phyloP scores from a whole-genome alignment of 345 rosid genomes.

The Carallia pectinifolia region DNA sequence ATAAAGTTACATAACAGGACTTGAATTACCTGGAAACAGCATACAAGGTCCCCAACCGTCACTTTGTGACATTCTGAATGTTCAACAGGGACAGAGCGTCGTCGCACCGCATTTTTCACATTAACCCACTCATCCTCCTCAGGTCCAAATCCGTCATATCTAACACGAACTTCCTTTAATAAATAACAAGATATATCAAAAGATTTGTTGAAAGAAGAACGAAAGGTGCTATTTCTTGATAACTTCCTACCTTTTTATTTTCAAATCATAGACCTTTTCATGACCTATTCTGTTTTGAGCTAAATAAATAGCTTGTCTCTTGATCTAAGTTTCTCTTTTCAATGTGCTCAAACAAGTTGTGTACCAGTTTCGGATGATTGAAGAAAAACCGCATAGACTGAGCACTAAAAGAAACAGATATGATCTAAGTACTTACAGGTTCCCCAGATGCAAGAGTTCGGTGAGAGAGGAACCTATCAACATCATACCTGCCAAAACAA shows the following conservation, averaged over 20 bases:
- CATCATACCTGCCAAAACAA: slow-evolving; percentile 59
- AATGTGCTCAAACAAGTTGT: neutral
- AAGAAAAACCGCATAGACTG: neutral
- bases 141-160: slow-evolving; percentile 73
- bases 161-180: slow-evolving; percentile 66
- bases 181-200: slow-evolving; percentile 27
- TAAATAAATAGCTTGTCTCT: too few species aligned
- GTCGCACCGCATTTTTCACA: slow-evolving; percentile 47
- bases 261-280: too few species aligned
- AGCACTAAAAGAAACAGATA: neutral
- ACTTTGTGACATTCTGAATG: slow-evolving; percentile 54
- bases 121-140: slow-evolving; percentile 75
- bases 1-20: neutral
- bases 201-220: slow-evolving; percentile 3
- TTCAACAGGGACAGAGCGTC: slow-evolving; percentile 60
- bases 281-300: neutral
- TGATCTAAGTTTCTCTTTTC: too few species aligned
- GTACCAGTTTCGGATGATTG: slow-evolving; percentile 1
- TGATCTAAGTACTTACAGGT: slow-evolving; percentile 46
- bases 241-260: too few species aligned
- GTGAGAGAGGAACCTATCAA: slow-evolving; percentile 50
- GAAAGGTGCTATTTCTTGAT: too few species aligned
- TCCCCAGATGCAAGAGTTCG: slow-evolving; percentile 50
- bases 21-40: slow-evolving; percentile 62
- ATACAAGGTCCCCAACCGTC: slow-evolving; percentile 53